Evolutionary conservation across 768 basidiomycete genomes (phyloP).

Genomic region (Macrolepiota fuliginosa): DNA sequence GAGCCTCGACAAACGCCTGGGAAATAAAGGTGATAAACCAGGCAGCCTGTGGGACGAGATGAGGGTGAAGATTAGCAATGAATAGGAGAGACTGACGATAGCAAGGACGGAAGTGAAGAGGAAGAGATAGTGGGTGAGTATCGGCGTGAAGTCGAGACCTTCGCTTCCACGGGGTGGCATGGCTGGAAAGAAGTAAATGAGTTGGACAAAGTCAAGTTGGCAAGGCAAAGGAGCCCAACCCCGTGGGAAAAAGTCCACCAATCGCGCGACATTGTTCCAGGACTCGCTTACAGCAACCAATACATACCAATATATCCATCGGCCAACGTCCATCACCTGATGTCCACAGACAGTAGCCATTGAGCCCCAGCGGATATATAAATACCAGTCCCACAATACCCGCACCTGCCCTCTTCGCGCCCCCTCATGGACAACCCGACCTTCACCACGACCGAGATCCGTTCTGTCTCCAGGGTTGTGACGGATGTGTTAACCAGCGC

Average conservation of each 20-base stretch:
- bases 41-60: conserved; percentile 42
- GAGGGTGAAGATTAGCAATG: conserved; percentile 11
- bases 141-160: conserved; percentile 85
- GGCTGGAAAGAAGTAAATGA: conserved; percentile 14
- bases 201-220: conserved; percentile 13
- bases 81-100: conserved; percentile 48
- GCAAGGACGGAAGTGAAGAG: conserved; percentile 83
- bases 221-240: conserved; percentile 14
- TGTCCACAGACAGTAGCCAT: no score
- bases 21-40: conserved; percentile 81
- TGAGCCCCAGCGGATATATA: neutral
- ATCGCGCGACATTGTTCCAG: no score
- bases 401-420: conserved; percentile 8
- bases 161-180: conserved; percentile 58
- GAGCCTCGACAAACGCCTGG: conserved; percentile 62
- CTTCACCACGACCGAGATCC: conserved; percentile 8
- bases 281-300: no score
- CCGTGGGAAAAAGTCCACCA: conserved; percentile 2
- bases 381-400: neutral
- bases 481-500: neutral
- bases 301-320: no score
- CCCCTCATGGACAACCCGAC: neutral
- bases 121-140: conserved; percentile 90
- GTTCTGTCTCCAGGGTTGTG: neutral
- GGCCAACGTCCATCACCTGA: no score